These are phyloP conservation scores for Aspergillus sp. DNA, from an alignment of 2,329 filamentous ascomycete species.

Conservation along the genomic window DNA sequence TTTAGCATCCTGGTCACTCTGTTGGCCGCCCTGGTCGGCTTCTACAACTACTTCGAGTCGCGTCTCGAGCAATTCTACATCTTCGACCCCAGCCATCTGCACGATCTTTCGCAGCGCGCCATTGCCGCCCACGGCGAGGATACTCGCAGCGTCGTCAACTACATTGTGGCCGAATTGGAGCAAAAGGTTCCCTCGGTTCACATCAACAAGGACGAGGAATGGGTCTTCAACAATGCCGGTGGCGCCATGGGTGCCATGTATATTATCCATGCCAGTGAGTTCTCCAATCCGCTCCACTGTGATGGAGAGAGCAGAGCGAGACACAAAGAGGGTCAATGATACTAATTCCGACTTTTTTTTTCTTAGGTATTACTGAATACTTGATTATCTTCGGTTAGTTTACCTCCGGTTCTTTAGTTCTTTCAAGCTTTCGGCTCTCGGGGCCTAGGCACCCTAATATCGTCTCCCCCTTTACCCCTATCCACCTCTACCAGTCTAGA, in stretches of 20 bases:
- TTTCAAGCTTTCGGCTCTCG: background rate
- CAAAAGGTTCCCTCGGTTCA: constrained; percentile 48
- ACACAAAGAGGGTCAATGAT: background rate
- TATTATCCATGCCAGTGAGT: constrained; percentile 77
- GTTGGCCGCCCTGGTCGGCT: constrained; percentile 35
- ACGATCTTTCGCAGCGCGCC: constrained; percentile 65
- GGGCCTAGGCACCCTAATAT: background rate
- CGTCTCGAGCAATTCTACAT: constrained; percentile 63
- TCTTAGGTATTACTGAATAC: constrained; percentile 71
- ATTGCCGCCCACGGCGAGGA: constrained; percentile 72
- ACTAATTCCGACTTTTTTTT: constrained; percentile 1
- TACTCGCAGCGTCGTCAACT: constrained; percentile 66
- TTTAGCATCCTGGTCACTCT: constrained; percentile 35
- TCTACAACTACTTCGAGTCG: constrained; percentile 39
- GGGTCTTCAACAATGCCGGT: constrained; percentile 90
- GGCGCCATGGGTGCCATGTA: constrained; percentile 93
- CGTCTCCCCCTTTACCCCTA: background rate
- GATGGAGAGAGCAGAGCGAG: too few relatives aligned
- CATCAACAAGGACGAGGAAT: constrained; percentile 73
- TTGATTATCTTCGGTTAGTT: constrained; percentile 74
- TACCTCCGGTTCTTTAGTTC: background rate
- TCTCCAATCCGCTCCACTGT: background rate
- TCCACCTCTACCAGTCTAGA: background rate
- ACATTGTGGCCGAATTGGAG: constrained; percentile 68
- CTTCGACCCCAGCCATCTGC: constrained; percentile 67